Base-by-base conservation (phyloP, 768 basidiomycete genomes). In the Termitomyces sp. region DNA sequence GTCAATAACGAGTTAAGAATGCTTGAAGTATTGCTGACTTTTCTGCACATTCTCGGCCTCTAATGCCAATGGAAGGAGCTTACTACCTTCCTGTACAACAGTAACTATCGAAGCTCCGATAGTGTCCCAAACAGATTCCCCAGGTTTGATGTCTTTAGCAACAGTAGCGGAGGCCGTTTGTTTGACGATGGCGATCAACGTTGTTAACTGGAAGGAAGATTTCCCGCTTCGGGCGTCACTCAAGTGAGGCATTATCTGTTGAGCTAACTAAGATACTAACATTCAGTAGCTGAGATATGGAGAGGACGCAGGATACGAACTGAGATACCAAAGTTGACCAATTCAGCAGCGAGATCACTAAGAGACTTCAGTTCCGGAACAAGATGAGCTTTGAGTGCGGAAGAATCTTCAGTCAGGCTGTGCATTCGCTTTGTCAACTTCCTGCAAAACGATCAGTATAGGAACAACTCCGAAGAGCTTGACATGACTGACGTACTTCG, bases 321-420 rank as follows among this genome's bases (percentile, higher is more conserved):
- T 54, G 90, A 89, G 55, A 97, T 90, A 67, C 92, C 92, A 68
- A 96, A 92, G 71, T 95, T 92, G 62, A 94, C 87, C 10, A 94
- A 81, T 59, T 91, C 90, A 1, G 87, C 84, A 1, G 92, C 85
- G 30, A 81, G 75, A 56, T 88, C 85, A 65, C 82, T 84, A n/a
- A 93, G 69, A 3, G 78, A 76, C 60, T 88, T 84, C 67, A 94
- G 81, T 47, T 90, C 88, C 3, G 86, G 82, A 13, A 90, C 74
- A 30, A 94, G 78, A 65, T 84, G 79, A 0, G 84, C 72, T 64
- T 85, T 87, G 48, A 97, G 77, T 0, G 94, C 92, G 0, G 81
- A 70, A 8, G 86, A 87, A 35, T 86, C 82, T 54, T 84, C 77
- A 9, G 81, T 81, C 32, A 97, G 79, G 47, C 94, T 92, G 57